Percentiles rank a stretch among this genome's conserved stretches.
These are phyloP conservation scores for Fonsecaea pedrosoi DNA, from an alignment of 2,329 filamentous ascomycete genomes.

Conservation along the genomic window DNA sequence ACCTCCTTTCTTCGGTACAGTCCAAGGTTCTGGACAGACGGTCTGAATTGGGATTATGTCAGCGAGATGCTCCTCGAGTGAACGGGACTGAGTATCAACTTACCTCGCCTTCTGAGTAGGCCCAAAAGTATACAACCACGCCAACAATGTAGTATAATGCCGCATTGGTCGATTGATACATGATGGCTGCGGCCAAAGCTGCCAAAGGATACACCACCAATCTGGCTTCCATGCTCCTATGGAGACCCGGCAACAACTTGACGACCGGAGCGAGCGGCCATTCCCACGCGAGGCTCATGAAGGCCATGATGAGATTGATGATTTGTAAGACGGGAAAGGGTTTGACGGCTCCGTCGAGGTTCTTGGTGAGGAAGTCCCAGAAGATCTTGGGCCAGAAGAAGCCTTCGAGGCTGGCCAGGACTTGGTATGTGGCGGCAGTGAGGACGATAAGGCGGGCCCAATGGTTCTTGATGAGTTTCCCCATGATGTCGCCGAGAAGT, in stretches of 20 bases:
- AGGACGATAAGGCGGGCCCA: slow-evolving; percentile 94
- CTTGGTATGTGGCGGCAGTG: slow-evolving; percentile 82
- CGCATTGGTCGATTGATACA: slow-evolving; percentile 92
- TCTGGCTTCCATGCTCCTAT: slow-evolving; percentile 86
- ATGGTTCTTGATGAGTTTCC: slow-evolving; percentile 99
- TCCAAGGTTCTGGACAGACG: slow-evolving; percentile 73
- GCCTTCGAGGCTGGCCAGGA: slow-evolving; percentile 79
- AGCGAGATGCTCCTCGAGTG: slow-evolving; percentile 30
- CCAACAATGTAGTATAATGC: slow-evolving; percentile 91
- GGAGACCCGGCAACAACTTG: slow-evolving; percentile 72
- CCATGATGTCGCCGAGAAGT: slow-evolving; percentile 65
- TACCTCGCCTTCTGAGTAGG: slow-evolving; percentile 96
- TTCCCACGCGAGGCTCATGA: slow-evolving; percentile 83
- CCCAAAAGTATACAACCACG: slow-evolving; percentile 91
- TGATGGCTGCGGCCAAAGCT: slow-evolving; percentile 73
- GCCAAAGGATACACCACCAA: slow-evolving; percentile 82
- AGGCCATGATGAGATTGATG: slow-evolving; percentile 82
- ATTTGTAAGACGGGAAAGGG: slow-evolving; percentile 88
- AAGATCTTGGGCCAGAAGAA: slow-evolving; percentile 99
- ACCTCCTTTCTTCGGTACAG: slow-evolving; percentile 62
- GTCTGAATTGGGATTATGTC: slow-evolving; percentile 54
- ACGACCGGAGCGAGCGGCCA: slow-evolving; percentile 74
- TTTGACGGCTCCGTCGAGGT: slow-evolving; percentile 83
- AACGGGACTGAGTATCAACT: slow-evolving; percentile 46
- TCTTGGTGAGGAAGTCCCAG: slow-evolving; percentile 94